Evolutionary conservation across 192 early-diverging fungal species (phyloP).

Genomic region (Coemansia sp.): DNA sequence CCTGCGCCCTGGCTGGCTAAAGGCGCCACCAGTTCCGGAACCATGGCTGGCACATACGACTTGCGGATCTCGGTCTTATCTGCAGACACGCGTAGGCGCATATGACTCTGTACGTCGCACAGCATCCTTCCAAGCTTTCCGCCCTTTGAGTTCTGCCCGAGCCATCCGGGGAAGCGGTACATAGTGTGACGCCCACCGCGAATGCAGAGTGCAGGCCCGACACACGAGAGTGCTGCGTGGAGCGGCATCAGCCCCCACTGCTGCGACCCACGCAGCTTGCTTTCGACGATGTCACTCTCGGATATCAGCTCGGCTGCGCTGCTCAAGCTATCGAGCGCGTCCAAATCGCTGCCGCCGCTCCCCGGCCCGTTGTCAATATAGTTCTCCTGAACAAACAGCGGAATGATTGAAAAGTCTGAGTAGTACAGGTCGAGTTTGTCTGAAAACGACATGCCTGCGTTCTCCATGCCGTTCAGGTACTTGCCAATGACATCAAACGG

Average conservation of each 20-base stretch:
- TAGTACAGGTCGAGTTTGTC: conserved; percentile 92
- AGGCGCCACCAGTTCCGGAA: conserved; percentile 42
- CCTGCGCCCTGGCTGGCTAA: conserved; percentile 45
- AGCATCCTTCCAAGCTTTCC: conserved; percentile 69
- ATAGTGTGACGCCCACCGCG: conserved; percentile 61
- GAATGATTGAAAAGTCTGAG: conserved; percentile 80
- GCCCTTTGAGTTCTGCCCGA: conserved; percentile 88
- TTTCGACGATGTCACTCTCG: conserved; percentile 78
- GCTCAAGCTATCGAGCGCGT: conserved; percentile 64
- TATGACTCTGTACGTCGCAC: conserved; percentile 83
- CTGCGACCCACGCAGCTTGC: conserved; percentile 73
- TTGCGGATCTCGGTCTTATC: conserved; percentile 87
- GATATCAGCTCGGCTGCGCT: conserved; percentile 87
- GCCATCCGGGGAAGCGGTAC: conserved; percentile 64
- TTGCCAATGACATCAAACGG: conserved; percentile 77
- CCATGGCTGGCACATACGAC: conserved; percentile 75
- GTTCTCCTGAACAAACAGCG: conserved; percentile 95
- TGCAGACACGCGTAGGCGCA: conserved; percentile 75
- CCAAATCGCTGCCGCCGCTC: conserved; percentile 34
- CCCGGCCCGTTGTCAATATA: conserved; percentile 74
- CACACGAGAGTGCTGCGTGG: conserved; percentile 81
- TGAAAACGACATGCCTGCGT: conserved; percentile 54
- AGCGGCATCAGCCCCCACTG: conserved; percentile 91
- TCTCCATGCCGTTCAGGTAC: conserved; percentile 58
- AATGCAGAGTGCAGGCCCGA: conserved; percentile 79